A percentile compares a stretch with the other conserved stretches of the same genome.
Conservation (phyloP, 2,329 filamentous ascomycete genomes). For the Fusarium sp. region DNA sequence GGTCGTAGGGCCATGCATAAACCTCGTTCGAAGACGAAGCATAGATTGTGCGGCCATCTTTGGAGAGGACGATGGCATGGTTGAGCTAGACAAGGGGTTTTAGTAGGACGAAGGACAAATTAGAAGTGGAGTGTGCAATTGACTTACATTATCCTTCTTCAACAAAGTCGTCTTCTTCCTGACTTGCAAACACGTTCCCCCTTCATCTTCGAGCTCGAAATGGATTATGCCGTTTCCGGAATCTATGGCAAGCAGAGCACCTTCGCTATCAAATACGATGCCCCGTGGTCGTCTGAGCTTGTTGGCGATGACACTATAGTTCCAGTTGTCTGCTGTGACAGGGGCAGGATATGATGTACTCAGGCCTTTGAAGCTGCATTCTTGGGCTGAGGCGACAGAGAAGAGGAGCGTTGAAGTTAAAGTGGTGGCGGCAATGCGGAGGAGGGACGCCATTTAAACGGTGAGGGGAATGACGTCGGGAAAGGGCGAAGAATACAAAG, state of each 20-base stretch:
- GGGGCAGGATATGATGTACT: slow-evolving; percentile 55
- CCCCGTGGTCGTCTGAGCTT: slow-evolving; percentile 59
- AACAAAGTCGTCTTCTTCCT: slow-evolving; percentile 54
- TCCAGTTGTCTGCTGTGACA: slow-evolving; percentile 58
- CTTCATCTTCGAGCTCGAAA: slow-evolving; percentile 58
- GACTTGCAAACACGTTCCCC: slow-evolving; percentile 58
- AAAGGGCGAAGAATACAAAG: background rate
- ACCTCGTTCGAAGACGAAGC: slow-evolving; percentile 71
- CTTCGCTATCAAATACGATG: slow-evolving; percentile 61
- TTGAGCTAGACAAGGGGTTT: slow-evolving; percentile 60
- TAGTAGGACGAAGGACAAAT: background rate
- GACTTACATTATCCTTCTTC: slow-evolving; percentile 53
- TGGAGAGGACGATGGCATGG: slow-evolving; percentile 67
- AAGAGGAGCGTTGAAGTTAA: slow-evolving; percentile 20
- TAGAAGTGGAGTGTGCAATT: background rate
- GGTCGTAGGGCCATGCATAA: slow-evolving; percentile 75
- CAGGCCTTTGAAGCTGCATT: slow-evolving; percentile 48
- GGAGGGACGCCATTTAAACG: slow-evolving; percentile 28
- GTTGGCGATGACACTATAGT: slow-evolving; percentile 59
- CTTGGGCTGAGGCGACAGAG: slow-evolving; percentile 19
- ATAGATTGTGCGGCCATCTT: slow-evolving; percentile 66
- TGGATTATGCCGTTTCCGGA: slow-evolving; percentile 58
- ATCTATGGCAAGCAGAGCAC: slow-evolving; percentile 62
- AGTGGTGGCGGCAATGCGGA: slow-evolving; percentile 21
- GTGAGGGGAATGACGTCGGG: slow-evolving; percentile 20